phyloP scores from a whole-genome alignment of 371 early-diverging fungal genomes.

The Syncephalastrum contaminatum region DNA sequence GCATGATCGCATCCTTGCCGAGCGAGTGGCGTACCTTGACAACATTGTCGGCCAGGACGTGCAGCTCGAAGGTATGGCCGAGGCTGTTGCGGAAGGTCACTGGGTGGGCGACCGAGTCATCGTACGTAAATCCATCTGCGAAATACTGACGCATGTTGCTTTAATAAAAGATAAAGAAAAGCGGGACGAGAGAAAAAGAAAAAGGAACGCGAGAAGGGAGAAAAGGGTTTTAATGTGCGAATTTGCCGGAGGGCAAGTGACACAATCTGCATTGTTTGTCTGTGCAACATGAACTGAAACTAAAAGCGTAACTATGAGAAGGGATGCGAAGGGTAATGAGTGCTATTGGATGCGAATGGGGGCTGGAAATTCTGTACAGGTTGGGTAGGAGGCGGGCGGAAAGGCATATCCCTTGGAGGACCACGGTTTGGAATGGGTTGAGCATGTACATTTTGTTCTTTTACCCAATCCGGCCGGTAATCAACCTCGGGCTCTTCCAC shows the following conservation, averaged over 20 bases:
- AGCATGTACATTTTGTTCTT: slow-evolving; percentile 7
- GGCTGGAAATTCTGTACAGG: no score
- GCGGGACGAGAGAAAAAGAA: slow-evolving; percentile 10
- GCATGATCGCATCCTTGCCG: background rate
- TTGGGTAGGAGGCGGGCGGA: no score
- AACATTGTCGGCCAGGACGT: slow-evolving; percentile 15
- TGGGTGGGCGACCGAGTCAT: slow-evolving; percentile 20
- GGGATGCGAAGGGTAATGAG: no score
- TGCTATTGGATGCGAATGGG: no score
- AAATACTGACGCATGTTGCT: slow-evolving; percentile 32
- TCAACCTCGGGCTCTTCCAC: slow-evolving; percentile 50
- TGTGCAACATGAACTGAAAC: no score
- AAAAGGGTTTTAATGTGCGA: background rate
- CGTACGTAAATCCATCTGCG: slow-evolving; percentile 23
- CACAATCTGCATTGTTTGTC: no score
- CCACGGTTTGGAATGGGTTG: background rate
- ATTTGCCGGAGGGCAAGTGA: no score
- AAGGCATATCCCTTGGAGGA: no score
- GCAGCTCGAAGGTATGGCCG: slow-evolving; percentile 21
- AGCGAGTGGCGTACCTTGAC: slow-evolving; percentile 18
- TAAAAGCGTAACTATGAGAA: no score
- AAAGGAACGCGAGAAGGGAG: slow-evolving; percentile 9
- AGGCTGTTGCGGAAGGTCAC: slow-evolving; percentile 23
- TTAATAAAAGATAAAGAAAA: slow-evolving; percentile 2
- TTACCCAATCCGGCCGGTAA: slow-evolving; percentile 45